A percentile compares a stretch with the other conserved stretches of the same genome.
Conservation (phyloP, 495 filamentous ascomycete species). For the Tuber aestivum region DNA sequence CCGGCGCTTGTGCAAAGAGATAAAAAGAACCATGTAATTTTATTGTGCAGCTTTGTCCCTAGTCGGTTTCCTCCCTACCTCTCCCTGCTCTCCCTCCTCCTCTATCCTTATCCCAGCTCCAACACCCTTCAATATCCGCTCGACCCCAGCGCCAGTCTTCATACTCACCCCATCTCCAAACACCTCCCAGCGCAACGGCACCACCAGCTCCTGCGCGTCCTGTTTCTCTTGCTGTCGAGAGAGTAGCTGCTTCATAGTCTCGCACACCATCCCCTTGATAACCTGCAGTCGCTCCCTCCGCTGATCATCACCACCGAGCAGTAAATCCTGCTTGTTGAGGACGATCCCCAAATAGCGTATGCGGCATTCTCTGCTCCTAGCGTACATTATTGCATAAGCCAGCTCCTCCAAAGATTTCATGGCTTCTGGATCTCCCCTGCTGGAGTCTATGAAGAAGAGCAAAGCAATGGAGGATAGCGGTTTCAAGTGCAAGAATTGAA, state of each 20-base stretch:
- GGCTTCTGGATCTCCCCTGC: slow-evolving; percentile 5
- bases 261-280: slow-evolving; percentile 25
- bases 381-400: slow-evolving; percentile 27
- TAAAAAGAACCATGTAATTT: neutral
- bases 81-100: slow-evolving; percentile 4
- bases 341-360: slow-evolving; percentile 35
- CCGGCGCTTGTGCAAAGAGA: neutral
- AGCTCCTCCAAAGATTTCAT: slow-evolving; percentile 30
- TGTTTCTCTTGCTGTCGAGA: slow-evolving; percentile 6
- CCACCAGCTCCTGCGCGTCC: slow-evolving; percentile 9
- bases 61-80: neutral
- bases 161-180: slow-evolving; percentile 35
- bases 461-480: slow-evolving; percentile 24
- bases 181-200: slow-evolving; percentile 18
- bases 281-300: neutral
- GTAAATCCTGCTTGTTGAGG: slow-evolving; percentile 38
- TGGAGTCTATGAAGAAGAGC: slow-evolving; percentile 37
- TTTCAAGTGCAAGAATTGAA: slow-evolving; percentile 28
- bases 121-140: slow-evolving; percentile 29
- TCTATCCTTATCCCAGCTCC: slow-evolving; percentile 6
- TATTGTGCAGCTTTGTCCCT: neutral
- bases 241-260: slow-evolving; percentile 23
- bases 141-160: slow-evolving; percentile 33
- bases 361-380: slow-evolving; percentile 20
- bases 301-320: slow-evolving; percentile 11